Conservation (phyloP, 176 grass and related monocot genomes). For the Musa itinerans region DNA sequence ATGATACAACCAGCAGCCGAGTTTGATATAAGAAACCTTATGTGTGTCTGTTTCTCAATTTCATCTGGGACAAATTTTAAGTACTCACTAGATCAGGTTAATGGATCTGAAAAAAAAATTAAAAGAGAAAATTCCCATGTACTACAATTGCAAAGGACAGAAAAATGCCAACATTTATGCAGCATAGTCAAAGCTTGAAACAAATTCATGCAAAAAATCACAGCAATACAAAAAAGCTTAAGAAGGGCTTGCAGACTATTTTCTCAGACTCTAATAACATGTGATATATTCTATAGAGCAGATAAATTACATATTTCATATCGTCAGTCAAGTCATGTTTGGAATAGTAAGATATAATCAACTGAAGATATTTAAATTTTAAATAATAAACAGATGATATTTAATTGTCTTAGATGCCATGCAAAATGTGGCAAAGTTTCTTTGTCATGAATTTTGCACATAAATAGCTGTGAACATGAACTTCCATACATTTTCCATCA, state of each 20-base stretch:
- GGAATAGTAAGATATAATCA: background rate
- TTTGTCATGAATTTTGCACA: too few species aligned
- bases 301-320: background rate
- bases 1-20: conserved; percentile 92
- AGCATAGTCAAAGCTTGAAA: background rate
- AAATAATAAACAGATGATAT: too few species aligned
- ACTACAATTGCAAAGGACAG: background rate
- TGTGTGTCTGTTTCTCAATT: conserved; percentile 73
- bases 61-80: conserved; percentile 32
- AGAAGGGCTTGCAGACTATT: too few species aligned
- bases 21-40: conserved; percentile 85
- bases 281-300: too few species aligned
- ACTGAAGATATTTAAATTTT: background rate
- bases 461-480: too few species aligned
- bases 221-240: too few species aligned
- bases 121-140: background rate
- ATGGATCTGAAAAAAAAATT: background rate
- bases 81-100: background rate
- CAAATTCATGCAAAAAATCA: background rate
- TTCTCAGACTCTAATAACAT: too few species aligned
- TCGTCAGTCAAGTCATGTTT: background rate
- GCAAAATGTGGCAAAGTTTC: too few species aligned
- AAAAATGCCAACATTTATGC: background rate
- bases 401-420: too few species aligned
- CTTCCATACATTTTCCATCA: too few species aligned